Conservation (phyloP, 805 yeast species). For the Myxozyma vanderwaltii region DNA sequence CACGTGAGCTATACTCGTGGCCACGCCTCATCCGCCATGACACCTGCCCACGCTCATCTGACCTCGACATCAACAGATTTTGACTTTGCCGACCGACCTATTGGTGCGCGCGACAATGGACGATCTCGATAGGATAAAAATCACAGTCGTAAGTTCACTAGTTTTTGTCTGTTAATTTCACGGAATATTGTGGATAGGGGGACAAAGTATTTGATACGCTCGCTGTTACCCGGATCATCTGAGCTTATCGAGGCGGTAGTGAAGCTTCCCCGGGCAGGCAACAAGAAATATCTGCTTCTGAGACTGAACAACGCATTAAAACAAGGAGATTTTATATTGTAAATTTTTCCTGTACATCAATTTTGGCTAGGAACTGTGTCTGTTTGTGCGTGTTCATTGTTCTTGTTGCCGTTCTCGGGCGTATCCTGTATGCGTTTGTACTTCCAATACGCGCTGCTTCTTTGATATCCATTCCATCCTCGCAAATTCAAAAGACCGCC, state of each 20-base stretch:
- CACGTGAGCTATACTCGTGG: not conserved
- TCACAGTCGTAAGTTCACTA: conserved; percentile 49
- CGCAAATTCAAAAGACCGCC: not conserved
- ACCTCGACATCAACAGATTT: too few relatives aligned
- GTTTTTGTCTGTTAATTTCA: not conserved
- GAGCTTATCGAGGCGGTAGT: not conserved
- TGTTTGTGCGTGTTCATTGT: too few relatives aligned
- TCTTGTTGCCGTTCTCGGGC: too few relatives aligned
- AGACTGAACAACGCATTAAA: too few relatives aligned
- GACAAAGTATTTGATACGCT: not conserved
- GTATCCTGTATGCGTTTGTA: too few relatives aligned
- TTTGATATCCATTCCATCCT: not conserved
- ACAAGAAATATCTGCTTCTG: not conserved
- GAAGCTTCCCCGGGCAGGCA: not conserved
- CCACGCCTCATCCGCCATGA: not conserved
- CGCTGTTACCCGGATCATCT: not conserved
- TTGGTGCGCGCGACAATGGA: too few relatives aligned
- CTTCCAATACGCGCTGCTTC: too few relatives aligned
- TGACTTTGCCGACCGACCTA: too few relatives aligned
- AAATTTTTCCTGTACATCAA: too few relatives aligned
- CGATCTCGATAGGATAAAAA: conserved; percentile 56
- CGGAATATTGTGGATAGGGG: not conserved
- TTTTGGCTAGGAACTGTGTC: too few relatives aligned
- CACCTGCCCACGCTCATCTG: too few relatives aligned
- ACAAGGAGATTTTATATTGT: too few relatives aligned